A percentile compares a stretch with the other conserved stretches of the same genome.
phyloP scores from a whole-genome alignment of 1,284 basidiomycete genomes.

The Thecaphora frezii region DNA sequence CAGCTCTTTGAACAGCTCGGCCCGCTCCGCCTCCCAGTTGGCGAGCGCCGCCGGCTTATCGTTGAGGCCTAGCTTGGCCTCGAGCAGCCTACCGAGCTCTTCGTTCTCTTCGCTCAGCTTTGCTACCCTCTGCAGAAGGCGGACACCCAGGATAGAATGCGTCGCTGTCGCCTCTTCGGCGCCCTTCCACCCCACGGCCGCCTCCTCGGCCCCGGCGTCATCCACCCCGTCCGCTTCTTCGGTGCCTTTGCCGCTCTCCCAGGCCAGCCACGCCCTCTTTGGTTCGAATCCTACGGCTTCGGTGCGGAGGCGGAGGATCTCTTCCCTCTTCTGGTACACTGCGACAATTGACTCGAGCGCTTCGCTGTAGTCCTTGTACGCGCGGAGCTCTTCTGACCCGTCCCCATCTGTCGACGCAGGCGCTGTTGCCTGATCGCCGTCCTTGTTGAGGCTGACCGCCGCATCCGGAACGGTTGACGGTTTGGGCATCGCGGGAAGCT shows the following conservation, averaged over 20 bases:
- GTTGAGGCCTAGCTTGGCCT: background rate
- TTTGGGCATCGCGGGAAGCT: constrained; percentile 5
- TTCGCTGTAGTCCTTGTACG: constrained; percentile 8
- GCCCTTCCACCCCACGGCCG: too few relatives aligned
- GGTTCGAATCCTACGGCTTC: constrained; percentile 43
- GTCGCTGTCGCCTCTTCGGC: background rate
- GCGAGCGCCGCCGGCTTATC: background rate
- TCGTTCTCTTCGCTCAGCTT: constrained; percentile 30
- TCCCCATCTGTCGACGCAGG: background rate
- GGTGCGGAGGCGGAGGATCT: constrained; percentile 27
- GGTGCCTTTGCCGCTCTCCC: constrained; percentile 5
- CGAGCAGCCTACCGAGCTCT: constrained; percentile 27
- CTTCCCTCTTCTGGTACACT: constrained; percentile 23
- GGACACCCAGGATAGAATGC: constrained; percentile 34
- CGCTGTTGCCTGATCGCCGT: background rate
- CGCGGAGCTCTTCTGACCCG: background rate
- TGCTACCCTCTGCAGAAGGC: constrained; percentile 34
- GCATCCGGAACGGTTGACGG: background rate
- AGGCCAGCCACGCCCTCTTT: constrained; percentile 19
- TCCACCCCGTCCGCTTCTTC: too few relatives aligned
- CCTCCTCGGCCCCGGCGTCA: background rate
- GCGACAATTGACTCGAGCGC: constrained; percentile 10
- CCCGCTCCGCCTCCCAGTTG: too few relatives aligned
- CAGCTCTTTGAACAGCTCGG: constrained; percentile 1
- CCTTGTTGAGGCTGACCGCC: background rate